Evolutionary conservation across 441 rosid genomes (phyloP), one percentile per base, ranked within the genome.

Genomic region (Macaranga tanarius): DNA sequence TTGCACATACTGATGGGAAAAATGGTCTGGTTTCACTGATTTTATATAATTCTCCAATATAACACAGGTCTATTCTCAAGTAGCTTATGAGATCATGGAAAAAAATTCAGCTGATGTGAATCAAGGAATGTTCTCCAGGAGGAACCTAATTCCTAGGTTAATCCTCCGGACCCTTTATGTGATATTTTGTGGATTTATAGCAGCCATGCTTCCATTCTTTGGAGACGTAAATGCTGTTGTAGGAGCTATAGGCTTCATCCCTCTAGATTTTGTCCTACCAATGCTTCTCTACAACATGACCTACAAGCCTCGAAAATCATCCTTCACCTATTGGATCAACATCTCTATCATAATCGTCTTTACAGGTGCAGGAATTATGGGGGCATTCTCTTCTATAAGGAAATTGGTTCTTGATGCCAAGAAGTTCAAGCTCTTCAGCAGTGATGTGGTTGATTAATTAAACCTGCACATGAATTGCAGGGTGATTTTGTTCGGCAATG

Each of bases 251-350:
- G 99, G 99, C 40, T 95, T 95, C 77, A 95, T 95, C 44, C 97
- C 97, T 51, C 84, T 95, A 10, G 99, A 92, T 81, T 94, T 94
- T 64, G 70, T 92, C 79, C 90, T 94, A 62, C 97, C 99, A 38
- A 90, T 89, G 99, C 92, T 94, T 71, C 90, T 94, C 67, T 94
- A 90, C 86, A 92, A 91, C 84, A 95, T 86, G 86, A 92, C 97
- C 19, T 77, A 80, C 74, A 92, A 86, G 79, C 97, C 97, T 0
- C 69, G 76, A 10, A 92, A 75, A 76, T 65, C 83, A 17, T 88
- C 97, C 65, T 17, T 79, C 70, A 86, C 75, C 15, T 92, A 86
- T 71, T 89, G 87, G 91, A 58, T 92, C 85, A 94, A 92, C 75
- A 61, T 81, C 68, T 73, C 85, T 0, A 92, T 94, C 74, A 89